A percentile compares a stretch with the other conserved stretches of the same genome.
Evolutionary conservation across 1,284 basidiomycete species (phyloP).

Genomic region (Xerocomus cyaneibrunnescens): DNA sequence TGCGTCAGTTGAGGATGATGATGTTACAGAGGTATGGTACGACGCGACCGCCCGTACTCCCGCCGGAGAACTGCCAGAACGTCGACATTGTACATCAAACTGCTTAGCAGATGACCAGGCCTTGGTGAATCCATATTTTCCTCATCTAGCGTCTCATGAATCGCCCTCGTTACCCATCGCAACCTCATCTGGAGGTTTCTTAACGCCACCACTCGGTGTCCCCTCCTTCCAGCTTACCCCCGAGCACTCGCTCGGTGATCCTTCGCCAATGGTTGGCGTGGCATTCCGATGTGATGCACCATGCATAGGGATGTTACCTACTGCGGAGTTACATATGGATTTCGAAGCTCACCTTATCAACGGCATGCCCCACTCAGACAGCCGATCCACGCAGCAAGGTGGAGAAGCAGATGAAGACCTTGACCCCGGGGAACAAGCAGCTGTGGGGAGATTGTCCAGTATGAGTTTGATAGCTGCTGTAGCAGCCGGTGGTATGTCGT

Average conservation of each 20-base stretch:
- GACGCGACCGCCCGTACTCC: slow-evolving; percentile 35
- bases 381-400: slow-evolving; percentile 15
- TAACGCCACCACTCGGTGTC: slow-evolving; percentile 15
- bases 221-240: slow-evolving; percentile 22
- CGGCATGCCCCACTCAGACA: slow-evolving; percentile 19
- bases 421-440: slow-evolving; percentile 64
- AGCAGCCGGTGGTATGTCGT: slow-evolving; percentile 62
- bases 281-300: slow-evolving; percentile 21
- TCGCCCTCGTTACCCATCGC: slow-evolving; percentile 21
- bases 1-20: slow-evolving; percentile 40
- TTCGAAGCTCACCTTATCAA: slow-evolving; percentile 9
- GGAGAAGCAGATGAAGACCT: slow-evolving; percentile 30
- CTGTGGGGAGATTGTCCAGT: slow-evolving; percentile 85
- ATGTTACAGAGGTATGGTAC: slow-evolving; percentile 31
- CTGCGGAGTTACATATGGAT: slow-evolving; percentile 9
- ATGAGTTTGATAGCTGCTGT: slow-evolving; percentile 93
- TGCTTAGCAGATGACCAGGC: slow-evolving; percentile 11
- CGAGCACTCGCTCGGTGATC: slow-evolving; percentile 19
- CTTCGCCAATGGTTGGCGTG: slow-evolving; percentile 10
- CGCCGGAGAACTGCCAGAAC: slow-evolving; percentile 29
- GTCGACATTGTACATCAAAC: slow-evolving; percentile 15
- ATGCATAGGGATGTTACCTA: slow-evolving; percentile 10
- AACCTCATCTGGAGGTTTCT: slow-evolving; percentile 12
- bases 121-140: slow-evolving; percentile 38
- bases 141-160: slow-evolving; percentile 20